Evolutionary conservation across 306 rosid genomes (phyloP).

Genomic region (Pyrus betulifolia): DNA sequence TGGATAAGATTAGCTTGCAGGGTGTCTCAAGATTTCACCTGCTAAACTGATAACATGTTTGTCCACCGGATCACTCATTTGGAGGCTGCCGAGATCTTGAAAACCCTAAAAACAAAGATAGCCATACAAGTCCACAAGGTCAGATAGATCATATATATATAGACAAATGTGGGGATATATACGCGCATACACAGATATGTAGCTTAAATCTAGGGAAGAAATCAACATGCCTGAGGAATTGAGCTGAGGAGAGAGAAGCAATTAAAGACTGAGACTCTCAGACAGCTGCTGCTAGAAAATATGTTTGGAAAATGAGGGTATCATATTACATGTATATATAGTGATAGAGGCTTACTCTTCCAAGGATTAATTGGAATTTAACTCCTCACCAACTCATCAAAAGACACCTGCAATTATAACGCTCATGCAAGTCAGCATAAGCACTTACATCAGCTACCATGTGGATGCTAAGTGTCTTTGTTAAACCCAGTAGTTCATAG

Average conservation of each 20-base stretch:
- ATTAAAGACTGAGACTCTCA: neutral
- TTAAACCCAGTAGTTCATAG: neutral
- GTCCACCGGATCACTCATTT: neutral
- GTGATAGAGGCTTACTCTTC: neutral
- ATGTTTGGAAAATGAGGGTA: neutral
- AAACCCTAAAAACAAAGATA: neutral
- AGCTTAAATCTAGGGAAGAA: neutral
- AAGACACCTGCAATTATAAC: neutral
- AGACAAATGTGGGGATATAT: neutral
- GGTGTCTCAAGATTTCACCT: neutral
- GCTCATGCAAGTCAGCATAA: neutral
- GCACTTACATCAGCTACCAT: neutral
- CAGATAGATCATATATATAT: neutral
- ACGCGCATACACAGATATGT: neutral
- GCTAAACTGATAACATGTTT: neutral
- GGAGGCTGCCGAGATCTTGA: neutral
- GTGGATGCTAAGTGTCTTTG: neutral
- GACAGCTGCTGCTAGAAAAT: neutral
- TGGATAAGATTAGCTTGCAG: neutral
- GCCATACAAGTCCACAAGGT: neutral
- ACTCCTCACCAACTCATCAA: neutral
- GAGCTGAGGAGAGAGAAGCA: neutral
- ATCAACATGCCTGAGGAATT: neutral
- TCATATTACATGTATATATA: neutral
- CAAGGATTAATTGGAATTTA: neutral